These are phyloP conservation scores for Fusarium sp. DNA, from an alignment of 2,329 filamentous ascomycete species.

Conservation along the genomic window DNA sequence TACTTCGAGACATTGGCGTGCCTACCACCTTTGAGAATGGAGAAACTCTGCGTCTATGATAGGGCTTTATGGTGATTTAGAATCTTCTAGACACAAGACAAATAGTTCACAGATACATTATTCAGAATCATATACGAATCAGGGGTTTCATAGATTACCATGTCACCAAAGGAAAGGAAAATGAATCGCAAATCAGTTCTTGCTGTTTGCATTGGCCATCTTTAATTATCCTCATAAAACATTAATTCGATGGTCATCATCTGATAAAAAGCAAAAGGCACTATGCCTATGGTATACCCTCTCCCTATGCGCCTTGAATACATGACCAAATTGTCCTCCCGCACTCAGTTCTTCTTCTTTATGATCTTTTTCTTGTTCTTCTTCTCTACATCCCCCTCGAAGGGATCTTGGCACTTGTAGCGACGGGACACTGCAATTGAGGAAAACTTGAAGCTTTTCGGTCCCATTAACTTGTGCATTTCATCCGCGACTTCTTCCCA, in stretches of 20 bases:
- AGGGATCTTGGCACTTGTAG: not conserved
- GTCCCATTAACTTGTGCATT: not conserved
- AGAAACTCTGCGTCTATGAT: constrained; percentile 7
- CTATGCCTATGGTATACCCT: not conserved
- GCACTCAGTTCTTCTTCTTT: not conserved
- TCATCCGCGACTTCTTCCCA: not conserved
- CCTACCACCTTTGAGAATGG: constrained; percentile 23
- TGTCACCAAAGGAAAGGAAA: not conserved
- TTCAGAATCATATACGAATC: not conserved
- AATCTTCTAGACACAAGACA: not conserved
- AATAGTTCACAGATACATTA: not conserved
- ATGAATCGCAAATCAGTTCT: not conserved
- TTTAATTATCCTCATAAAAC: not conserved
- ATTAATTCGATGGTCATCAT: not conserved
- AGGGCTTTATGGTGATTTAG: not conserved
- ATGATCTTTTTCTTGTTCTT: not conserved
- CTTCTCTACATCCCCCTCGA: not conserved
- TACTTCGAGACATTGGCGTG: constrained; percentile 49
- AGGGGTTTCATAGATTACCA: not conserved
- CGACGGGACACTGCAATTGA: not conserved
- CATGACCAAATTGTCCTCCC: not conserved
- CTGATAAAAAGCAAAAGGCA: not conserved
- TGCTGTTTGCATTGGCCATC: not conserved
- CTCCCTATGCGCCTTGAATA: not conserved
- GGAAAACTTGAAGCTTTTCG: not conserved